Conservation (phyloP, 192 early-diverging fungal genomes). For the Linnemannia hyalina region DNA sequence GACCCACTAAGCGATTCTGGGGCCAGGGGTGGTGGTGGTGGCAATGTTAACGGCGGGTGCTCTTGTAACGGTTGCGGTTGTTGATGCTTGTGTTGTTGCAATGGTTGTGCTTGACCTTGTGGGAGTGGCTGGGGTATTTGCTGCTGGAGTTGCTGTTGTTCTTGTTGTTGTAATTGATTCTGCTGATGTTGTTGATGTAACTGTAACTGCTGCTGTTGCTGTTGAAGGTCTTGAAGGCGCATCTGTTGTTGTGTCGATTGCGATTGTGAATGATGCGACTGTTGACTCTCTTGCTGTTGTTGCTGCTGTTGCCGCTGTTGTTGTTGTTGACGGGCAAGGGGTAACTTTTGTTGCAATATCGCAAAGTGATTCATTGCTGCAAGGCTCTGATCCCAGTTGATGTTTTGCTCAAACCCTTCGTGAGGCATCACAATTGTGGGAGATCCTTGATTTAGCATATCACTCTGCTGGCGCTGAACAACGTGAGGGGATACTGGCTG, state of each 20-base stretch:
- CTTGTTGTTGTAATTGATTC: neutral
- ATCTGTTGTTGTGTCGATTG: slow-evolving; percentile 3
- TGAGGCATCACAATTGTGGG: neutral
- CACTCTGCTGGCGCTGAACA: neutral
- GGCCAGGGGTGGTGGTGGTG: neutral
- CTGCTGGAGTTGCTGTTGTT: neutral
- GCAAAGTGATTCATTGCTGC: slow-evolving; percentile 16
- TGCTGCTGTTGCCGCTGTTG: slow-evolving; percentile 5
- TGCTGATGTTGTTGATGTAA: neutral
- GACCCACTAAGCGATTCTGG: neutral
- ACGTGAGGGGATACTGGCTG: neutral
- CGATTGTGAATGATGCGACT: neutral
- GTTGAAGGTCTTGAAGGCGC: neutral
- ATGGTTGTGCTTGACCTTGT: neutral
- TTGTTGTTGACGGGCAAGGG: slow-evolving; percentile 1
- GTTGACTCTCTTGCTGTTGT: slow-evolving; percentile 2
- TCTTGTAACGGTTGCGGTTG: neutral
- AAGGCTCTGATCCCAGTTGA: neutral
- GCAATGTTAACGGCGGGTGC: neutral
- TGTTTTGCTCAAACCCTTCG: neutral
- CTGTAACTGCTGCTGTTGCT: slow-evolving; percentile 3
- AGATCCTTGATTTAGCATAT: neutral
- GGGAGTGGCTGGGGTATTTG: neutral
- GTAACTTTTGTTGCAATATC: slow-evolving; percentile 19
- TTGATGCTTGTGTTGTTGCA: neutral